Evolutionary conservation across 1,284 basidiomycete genomes (phyloP).

Genomic region (Tetrapyrgos nigripes): DNA sequence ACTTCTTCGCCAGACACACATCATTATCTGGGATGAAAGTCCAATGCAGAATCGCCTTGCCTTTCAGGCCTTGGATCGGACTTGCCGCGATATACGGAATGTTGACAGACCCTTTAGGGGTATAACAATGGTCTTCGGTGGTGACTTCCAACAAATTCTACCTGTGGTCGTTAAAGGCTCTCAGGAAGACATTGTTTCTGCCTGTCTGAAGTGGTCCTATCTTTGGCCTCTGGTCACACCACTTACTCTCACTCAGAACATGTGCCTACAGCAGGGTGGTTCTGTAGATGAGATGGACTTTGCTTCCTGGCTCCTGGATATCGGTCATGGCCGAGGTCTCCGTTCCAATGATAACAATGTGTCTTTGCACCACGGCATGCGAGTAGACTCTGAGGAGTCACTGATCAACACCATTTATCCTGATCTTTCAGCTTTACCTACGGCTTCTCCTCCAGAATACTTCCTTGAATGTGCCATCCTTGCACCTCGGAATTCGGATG

Average conservation of each 20-base stretch:
- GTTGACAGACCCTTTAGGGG: slow-evolving; percentile 44
- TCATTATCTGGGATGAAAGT: no score
- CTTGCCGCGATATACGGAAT: slow-evolving; percentile 33
- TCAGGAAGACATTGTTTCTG: slow-evolving; percentile 40
- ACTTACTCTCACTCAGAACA: slow-evolving; percentile 41
- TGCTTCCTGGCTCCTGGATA: slow-evolving; percentile 46
- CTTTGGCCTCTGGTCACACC: slow-evolving; percentile 41
- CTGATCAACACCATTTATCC: slow-evolving; percentile 15
- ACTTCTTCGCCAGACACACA: slow-evolving; percentile 28
- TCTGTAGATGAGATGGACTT: slow-evolving; percentile 31
- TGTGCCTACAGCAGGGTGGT: slow-evolving; percentile 36
- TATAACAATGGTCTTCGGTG: slow-evolving; percentile 40
- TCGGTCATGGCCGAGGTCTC: slow-evolving; percentile 42
- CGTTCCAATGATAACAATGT: slow-evolving; percentile 28
- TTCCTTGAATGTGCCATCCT: slow-evolving; percentile 45
- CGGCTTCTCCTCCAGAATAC: slow-evolving; percentile 33
- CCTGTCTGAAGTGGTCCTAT: slow-evolving; percentile 36
- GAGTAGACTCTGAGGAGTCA: slow-evolving; percentile 9
- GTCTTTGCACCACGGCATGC: slow-evolving; percentile 37
- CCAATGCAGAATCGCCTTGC: slow-evolving; percentile 38
- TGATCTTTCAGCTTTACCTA: slow-evolving; percentile 13
- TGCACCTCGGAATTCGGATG: slow-evolving; percentile 41
- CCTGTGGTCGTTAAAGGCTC: slow-evolving; percentile 42
- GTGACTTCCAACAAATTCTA: no score
- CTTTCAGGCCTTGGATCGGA: slow-evolving; percentile 40